Evolutionary conservation across 2,329 filamentous ascomycete species (phyloP).

Genomic region (Cercospora brassicicola): DNA sequence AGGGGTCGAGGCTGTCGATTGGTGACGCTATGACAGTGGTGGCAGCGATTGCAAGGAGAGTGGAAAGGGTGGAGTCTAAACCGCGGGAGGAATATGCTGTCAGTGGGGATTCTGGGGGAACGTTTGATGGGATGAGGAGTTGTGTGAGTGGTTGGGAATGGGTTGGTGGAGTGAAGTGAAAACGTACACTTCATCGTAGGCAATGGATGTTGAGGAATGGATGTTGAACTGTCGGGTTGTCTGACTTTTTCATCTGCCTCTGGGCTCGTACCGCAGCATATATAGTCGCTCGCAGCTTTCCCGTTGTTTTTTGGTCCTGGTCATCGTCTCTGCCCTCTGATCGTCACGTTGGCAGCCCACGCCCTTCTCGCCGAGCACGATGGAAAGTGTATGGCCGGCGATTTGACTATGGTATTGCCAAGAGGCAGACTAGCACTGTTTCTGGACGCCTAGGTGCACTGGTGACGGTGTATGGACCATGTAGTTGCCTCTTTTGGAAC

Average conservation of each 20-base stretch:
- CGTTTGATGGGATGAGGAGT: no score
- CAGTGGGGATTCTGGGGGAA: not conserved
- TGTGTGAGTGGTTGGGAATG: no score
- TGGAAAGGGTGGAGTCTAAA: not conserved
- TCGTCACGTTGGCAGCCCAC: not conserved
- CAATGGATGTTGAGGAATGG: not conserved
- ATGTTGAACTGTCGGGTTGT: not conserved
- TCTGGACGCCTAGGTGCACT: not conserved
- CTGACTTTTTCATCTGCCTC: not conserved
- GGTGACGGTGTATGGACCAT: not conserved
- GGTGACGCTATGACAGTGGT: not conserved
- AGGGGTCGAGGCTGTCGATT: not conserved
- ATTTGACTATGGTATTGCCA: not conserved
- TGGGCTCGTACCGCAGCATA: not conserved
- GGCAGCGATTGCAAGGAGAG: not conserved
- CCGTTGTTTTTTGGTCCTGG: not conserved
- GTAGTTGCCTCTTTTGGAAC: not conserved
- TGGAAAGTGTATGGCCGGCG: not conserved
- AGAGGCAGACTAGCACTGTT: not conserved
- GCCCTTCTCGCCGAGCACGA: not conserved
- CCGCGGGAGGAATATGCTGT: not conserved
- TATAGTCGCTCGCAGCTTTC: not conserved
- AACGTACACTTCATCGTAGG: not conserved
- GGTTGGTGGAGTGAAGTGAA: no score
- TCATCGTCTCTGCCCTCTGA: not conserved